Evolutionary conservation across 2,329 filamentous ascomycete genomes (phyloP), one percentile per base, ranked within the genome.

Genomic region (Aspergillus neotritici): DNA sequence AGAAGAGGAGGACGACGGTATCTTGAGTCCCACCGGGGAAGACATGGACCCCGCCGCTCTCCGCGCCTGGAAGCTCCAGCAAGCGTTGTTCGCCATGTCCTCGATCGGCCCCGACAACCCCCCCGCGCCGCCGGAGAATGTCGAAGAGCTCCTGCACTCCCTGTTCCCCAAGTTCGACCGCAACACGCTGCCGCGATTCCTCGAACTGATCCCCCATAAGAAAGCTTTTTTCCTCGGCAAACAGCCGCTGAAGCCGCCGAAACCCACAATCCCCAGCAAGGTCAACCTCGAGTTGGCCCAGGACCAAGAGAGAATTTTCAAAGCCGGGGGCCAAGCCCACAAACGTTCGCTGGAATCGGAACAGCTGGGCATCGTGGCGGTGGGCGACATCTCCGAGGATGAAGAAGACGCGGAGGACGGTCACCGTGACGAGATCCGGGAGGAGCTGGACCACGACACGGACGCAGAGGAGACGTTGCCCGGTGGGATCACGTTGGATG

Each of bases 221-320:
- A 82, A 82, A 54, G 85, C 88, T 1, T 76, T 82, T 42, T 91
- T 86, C 66, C 77, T 86, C 49, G 83, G 85, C 44, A 93, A 95
- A 66, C 80, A 82, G 31, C 88, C 90, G 0, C 52, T 75, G 1
- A 94, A 89, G 65, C 83, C 82, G 32, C 87, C 89, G 0, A 93
- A 90, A 65, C 76, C 87, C 12, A 75, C 97, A 3, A 78, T 89
- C 4, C 88, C 89, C 0, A 90, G 85, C 14, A 98, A 98, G 66
- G 76, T 95, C 44, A 89, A 82, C 48, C 75, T 98, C 11, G 93
- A 98, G 48, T 72, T 97, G 29, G 85, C 87, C 3, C 77, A 80
- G 36, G 93, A 97, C 56, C 86, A 94, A 53, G 87, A 94, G 64
- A 88, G 89, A 55, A 75, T 78, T 17, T 98, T 97, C 63, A 82